These are phyloP conservation scores for Omphalotus olearius DNA, from an alignment of 1,284 basidiomycete genomes.

Conservation along the genomic window DNA sequence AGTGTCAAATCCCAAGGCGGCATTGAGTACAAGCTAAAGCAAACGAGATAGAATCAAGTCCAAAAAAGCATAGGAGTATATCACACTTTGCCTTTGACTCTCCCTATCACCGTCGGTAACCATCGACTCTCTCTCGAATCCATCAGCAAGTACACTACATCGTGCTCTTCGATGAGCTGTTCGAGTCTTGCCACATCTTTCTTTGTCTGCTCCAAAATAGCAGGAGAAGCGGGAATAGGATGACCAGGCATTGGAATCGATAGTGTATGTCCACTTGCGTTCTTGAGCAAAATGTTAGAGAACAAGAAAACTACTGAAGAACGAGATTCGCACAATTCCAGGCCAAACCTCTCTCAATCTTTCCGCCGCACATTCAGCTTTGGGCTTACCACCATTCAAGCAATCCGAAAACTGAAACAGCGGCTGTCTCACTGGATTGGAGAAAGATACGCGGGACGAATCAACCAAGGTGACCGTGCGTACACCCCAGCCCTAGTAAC, in stretches of 20 bases:
- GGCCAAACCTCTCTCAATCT: slow-evolving; percentile 87
- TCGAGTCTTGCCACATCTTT: slow-evolving; percentile 74
- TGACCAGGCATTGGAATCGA: slow-evolving; percentile 98
- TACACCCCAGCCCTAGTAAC: slow-evolving; percentile 86
- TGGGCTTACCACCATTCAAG: slow-evolving; percentile 88
- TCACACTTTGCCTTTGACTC: slow-evolving; percentile 75
- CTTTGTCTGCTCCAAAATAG: slow-evolving; percentile 49
- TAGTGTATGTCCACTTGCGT: slow-evolving; percentile 72
- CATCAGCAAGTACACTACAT: slow-evolving; percentile 94
- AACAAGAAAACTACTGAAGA: slow-evolving; percentile 15
- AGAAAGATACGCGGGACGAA: slow-evolving; percentile 88
- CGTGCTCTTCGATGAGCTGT: slow-evolving; percentile 77
- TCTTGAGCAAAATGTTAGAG: slow-evolving; percentile 37
- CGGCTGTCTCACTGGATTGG: slow-evolving; percentile 95
- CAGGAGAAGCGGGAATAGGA: slow-evolving; percentile 58
- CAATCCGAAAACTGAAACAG: slow-evolving; percentile 95
- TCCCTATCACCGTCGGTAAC: slow-evolving; percentile 88
- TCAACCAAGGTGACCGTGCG: slow-evolving; percentile 92
- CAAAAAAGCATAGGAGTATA: neutral
- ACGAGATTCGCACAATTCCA: slow-evolving; percentile 83
- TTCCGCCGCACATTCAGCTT: slow-evolving; percentile 91
- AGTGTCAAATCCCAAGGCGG: slow-evolving; percentile 93
- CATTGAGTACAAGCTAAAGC: slow-evolving; percentile 84
- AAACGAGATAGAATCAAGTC: neutral
- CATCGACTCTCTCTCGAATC: slow-evolving; percentile 95